Base-by-base conservation (phyloP, 495 filamentous ascomycete genomes). In the Collariella sp. region DNA sequence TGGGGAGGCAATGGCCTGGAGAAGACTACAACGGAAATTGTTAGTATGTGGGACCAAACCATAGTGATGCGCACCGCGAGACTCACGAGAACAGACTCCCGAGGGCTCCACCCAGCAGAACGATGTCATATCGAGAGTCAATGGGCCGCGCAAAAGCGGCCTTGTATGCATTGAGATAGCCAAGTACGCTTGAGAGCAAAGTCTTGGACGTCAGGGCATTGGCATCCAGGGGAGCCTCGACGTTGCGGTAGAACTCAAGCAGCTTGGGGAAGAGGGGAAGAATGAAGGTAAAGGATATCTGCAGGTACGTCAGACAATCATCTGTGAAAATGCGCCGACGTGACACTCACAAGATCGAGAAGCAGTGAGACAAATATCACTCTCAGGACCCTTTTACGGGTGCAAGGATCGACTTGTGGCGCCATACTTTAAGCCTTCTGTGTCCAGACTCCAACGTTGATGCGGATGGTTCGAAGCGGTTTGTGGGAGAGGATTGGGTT, bases 91-190 rank as follows among this genome's bases (percentile, higher is more conserved):
- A 96, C 7, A 96, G 79, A 13, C 89, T 94, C 46, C 91, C 94
- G 6, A 99, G 75, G 19, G 93, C 94, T 13, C 94, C 94, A 29
- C 94, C 94, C 13, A 99, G 83, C 41, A 99, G 82, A 39, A 97
- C 91, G 55, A 97, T 91, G 65, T 99, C 94, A 73, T 97, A 97
- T 69, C 88, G 86, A 44, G 88, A 89, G 62, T 93, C 91, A 71
- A 97, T 99, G 38, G 93, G 90, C 40, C 84, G 84, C 45, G 89
- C 83, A 67, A 99, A 99, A 39, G 88, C 79, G 51, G 89, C 85
- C 70, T 99, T 99, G 78, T 97, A 99, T 43, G 88, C 76, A 70
- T 99, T 96, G 29, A 99, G 80, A 63, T 85, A 89, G 56, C 76
- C 72, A 57, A 97, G 82, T 52, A 96, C 82, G 49, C 77, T 80